Percentiles rank a stretch among this genome's conserved stretches.
Evolutionary conservation across 2,329 filamentous ascomycete species (phyloP).

Genomic region (Fusarium gaditjirri): DNA sequence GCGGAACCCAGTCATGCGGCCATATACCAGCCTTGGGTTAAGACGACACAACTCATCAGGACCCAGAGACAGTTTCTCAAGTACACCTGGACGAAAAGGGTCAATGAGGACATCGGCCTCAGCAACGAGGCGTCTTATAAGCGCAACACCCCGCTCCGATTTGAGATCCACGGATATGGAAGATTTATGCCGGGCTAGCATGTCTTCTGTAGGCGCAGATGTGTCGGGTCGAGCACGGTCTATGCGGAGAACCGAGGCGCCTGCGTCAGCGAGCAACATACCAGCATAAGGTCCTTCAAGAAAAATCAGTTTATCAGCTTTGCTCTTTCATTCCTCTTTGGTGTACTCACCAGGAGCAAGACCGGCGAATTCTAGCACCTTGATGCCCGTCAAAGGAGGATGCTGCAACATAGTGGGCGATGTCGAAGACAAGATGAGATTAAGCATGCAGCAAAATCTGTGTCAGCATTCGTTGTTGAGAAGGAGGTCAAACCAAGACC

Average conservation of each 20-base stretch:
- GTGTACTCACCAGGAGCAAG: conserved; percentile 66
- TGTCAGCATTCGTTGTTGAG: too few relatives aligned
- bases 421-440: neutral
- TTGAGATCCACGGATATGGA: conserved; percentile 87
- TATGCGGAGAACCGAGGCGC: conserved; percentile 86
- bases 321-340: neutral
- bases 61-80: conserved; percentile 84
- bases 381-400: conserved; percentile 60
- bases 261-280: conserved; percentile 88
- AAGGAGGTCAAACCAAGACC: neutral
- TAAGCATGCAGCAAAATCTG: neutral
- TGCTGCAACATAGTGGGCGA: conserved; percentile 46
- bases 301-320: neutral
- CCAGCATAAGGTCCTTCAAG: conserved; percentile 83
- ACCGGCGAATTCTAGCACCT: conserved; percentile 69
- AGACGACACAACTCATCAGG: conserved; percentile 72
- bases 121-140: conserved; percentile 72
- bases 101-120: conserved; percentile 92
- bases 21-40: conserved; percentile 83
- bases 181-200: conserved; percentile 81
- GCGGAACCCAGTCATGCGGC: conserved; percentile 89
- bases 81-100: conserved; percentile 89
- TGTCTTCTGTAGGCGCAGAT: conserved; percentile 70
- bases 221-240: conserved; percentile 69
- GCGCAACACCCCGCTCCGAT: conserved; percentile 66